A percentile compares a stretch with the other conserved stretches of the same genome.
Conservation (phyloP, 805 yeast species). For the Isabelozyma rhagii region DNA sequence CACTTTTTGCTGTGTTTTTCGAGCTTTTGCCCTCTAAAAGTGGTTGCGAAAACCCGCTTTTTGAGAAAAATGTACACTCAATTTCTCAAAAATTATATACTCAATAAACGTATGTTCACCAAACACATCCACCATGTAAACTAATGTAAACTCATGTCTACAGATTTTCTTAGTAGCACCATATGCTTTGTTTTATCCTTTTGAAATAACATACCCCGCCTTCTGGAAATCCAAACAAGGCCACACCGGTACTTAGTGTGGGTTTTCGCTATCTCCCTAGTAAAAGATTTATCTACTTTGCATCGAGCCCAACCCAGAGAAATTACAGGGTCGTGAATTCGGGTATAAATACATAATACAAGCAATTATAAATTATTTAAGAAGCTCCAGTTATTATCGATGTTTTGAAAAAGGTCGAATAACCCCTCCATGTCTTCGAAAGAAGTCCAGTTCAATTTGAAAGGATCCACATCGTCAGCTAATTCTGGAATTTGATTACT, state of each 20-base stretch:
- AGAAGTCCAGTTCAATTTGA: background rate
- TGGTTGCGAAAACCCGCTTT: background rate
- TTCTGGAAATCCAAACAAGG: too few relatives aligned
- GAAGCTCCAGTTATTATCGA: background rate
- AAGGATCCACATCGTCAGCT: background rate
- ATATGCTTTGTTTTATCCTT: too few relatives aligned
- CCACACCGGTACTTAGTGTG: too few relatives aligned
- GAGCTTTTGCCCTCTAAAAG: background rate
- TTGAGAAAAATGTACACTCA: background rate
- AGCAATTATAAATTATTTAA: background rate
- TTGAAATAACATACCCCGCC: too few relatives aligned
- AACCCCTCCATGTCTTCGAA: background rate
- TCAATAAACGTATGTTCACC: background rate
- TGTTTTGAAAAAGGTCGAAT: background rate
- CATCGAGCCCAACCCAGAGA: too few relatives aligned
- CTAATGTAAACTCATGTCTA: too few relatives aligned
- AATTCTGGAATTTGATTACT: background rate
- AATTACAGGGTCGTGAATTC: too few relatives aligned
- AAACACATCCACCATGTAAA: background rate
- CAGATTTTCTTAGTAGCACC: too few relatives aligned
- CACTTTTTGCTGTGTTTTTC: background rate
- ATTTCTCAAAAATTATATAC: background rate
- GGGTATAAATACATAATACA: too few relatives aligned
- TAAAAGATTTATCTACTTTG: background rate
- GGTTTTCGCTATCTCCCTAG: too few relatives aligned